phyloP scores from a whole-genome alignment of 495 filamentous ascomycete genomes.

The Penicillium nucicola region DNA sequence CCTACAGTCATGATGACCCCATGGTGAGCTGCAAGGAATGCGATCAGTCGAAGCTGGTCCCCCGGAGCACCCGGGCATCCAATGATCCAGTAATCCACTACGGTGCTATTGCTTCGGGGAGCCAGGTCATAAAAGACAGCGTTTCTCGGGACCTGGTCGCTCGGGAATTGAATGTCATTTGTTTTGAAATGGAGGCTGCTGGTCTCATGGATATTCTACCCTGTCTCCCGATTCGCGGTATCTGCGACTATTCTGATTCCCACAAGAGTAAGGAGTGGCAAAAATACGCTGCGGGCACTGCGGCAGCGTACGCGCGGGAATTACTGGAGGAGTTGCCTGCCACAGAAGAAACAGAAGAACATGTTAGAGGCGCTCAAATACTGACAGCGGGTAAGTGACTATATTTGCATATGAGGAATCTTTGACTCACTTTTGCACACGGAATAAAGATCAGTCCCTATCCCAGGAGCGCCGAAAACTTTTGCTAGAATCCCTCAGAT shows the following conservation, averaged over 20 bases:
- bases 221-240: constrained; percentile 32
- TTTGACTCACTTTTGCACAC: no score
- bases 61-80: no score
- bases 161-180: constrained; percentile 25
- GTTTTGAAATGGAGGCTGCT: constrained; percentile 49
- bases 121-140: constrained; percentile 35
- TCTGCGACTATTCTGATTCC: constrained; percentile 37
- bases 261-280: constrained; percentile 40
- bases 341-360: no score
- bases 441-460: no score
- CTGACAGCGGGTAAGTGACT: no score
- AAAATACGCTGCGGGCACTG: constrained; percentile 26
- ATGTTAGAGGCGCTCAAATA: no score
- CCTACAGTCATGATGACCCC: constrained; percentile 8
- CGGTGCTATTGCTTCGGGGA: constrained; percentile 40
- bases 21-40: no score
- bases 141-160: constrained; percentile 26
- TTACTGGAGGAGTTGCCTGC: constrained; percentile 11
- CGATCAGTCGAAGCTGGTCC: no score
- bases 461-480: not conserved
- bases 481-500: constrained; percentile 24
- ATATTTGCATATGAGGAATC: no score
- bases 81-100: constrained; percentile 26
- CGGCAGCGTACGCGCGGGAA: constrained; percentile 32
- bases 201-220: constrained; percentile 2